phyloP scores from a whole-genome alignment of 495 filamentous ascomycete genomes.

The Hypoxylon perforatum region DNA sequence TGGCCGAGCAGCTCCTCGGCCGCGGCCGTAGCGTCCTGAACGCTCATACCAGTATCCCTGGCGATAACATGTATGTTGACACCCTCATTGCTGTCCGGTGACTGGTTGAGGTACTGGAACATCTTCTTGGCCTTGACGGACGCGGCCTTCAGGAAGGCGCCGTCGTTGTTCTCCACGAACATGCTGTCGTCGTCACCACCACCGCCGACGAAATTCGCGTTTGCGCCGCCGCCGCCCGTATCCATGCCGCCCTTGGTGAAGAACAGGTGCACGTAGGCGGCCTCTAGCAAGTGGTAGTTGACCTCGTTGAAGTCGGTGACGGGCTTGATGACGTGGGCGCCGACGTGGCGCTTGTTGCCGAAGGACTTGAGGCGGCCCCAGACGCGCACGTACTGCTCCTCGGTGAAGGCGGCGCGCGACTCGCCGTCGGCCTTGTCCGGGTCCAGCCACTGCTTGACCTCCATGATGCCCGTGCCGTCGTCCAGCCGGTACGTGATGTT shows the following conservation, averaged over 20 bases:
- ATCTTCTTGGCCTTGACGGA: constrained; percentile 71
- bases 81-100: constrained; percentile 78
- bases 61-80: constrained; percentile 81
- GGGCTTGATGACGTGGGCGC: constrained; percentile 81
- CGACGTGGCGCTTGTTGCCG: constrained; percentile 81
- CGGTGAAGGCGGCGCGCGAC: constrained; percentile 51
- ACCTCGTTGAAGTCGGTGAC: constrained; percentile 90
- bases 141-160: constrained; percentile 59
- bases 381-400: constrained; percentile 83
- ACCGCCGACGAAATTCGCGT: constrained; percentile 50
- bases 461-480: constrained; percentile 91
- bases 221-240: constrained; percentile 40
- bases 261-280: constrained; percentile 85
- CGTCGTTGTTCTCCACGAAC: constrained; percentile 60
- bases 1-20: constrained; percentile 78
- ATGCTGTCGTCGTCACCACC: constrained; percentile 63
- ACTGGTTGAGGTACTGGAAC: constrained; percentile 69
- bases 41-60: constrained; percentile 66
- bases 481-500: constrained; percentile 93
- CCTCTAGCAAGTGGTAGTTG: constrained; percentile 87
- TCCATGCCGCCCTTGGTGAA: constrained; percentile 73
- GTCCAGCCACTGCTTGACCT: constrained; percentile 94
- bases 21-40: constrained; percentile 75
- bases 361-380: constrained; percentile 82
- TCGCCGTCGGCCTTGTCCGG: constrained; percentile 64